A percentile compares a stretch with the other conserved stretches of the same genome.
These are phyloP conservation scores for Zymoseptoria tritici DNA, from an alignment of 2,329 filamentous ascomycete species.

Conservation along the genomic window DNA sequence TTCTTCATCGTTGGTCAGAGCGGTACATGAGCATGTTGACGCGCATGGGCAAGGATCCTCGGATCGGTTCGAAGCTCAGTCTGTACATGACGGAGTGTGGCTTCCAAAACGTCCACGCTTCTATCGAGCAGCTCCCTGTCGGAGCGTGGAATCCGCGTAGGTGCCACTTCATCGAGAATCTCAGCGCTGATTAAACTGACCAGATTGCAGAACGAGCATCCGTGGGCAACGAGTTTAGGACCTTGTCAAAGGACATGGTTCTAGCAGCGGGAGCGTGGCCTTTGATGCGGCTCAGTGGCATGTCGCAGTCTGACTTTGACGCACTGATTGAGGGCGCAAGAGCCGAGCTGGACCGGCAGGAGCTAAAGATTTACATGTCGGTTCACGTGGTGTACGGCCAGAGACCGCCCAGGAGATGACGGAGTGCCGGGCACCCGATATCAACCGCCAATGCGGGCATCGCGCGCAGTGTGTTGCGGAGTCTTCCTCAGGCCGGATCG, in stretches of 20 bases:
- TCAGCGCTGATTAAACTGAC: neutral
- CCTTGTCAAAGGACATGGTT: constrained; percentile 11
- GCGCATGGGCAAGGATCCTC: constrained; percentile 17
- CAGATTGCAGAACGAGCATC: neutral
- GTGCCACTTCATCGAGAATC: constrained; percentile 3
- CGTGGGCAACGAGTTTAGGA: constrained; percentile 3
- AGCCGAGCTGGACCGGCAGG: constrained; percentile 9
- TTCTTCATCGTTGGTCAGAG: constrained; percentile 20
- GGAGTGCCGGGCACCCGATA: neutral
- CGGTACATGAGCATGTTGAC: constrained; percentile 15
- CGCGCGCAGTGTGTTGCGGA: neutral
- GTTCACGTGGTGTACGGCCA: constrained; percentile 6
- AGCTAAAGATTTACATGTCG: constrained; percentile 16
- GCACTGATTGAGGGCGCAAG: constrained; percentile 13
- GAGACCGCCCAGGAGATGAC: neutral
- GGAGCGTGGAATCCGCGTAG: constrained; percentile 5
- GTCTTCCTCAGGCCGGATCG: no score
- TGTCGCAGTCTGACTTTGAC: constrained; percentile 10
- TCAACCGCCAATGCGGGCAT: neutral
- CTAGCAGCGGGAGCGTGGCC: constrained; percentile 13
- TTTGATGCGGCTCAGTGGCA: constrained; percentile 8
- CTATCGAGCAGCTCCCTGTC: constrained; percentile 4
- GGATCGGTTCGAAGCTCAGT: constrained; percentile 13
- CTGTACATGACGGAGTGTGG: constrained; percentile 15
- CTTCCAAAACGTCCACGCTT: constrained; percentile 10